phyloP scores from a whole-genome alignment of 257 asterid species.

The Ajuga chamaepitys region DNA sequence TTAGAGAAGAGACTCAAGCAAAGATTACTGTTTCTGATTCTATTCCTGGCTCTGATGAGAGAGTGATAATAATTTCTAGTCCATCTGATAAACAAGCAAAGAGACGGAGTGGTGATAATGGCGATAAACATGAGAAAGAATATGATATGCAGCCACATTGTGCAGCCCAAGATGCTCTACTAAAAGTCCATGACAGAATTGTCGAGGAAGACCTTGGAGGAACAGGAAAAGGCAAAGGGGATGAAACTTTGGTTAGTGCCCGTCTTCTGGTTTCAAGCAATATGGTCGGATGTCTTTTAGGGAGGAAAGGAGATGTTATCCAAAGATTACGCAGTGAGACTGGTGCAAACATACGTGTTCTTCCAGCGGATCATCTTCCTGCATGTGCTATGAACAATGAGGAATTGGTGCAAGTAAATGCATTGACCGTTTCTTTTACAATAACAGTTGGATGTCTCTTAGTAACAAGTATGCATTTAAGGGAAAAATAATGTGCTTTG shows the following conservation, averaged over 20 bases:
- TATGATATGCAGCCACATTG: constrained; percentile 46
- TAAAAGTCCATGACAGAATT: constrained; percentile 72
- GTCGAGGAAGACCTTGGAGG: constrained; percentile 53
- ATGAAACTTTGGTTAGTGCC: constrained; percentile 48
- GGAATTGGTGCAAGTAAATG: constrained; percentile 67
- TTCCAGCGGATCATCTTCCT: constrained; percentile 60
- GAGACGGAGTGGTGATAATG: constrained; percentile 21
- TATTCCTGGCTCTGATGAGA: constrained; percentile 71
- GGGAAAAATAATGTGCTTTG: neutral
- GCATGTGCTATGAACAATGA: constrained; percentile 55
- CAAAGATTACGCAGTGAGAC: constrained; percentile 74
- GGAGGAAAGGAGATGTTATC: constrained; percentile 80
- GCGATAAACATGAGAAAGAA: constrained; percentile 16
- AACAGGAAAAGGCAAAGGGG: constrained; percentile 25
- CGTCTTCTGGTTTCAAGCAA: constrained; percentile 65
- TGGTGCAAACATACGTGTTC: constrained; percentile 77
- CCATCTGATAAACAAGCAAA: constrained; percentile 49
- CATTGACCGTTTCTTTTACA: constrained; percentile 13
- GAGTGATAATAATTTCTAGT: constrained; percentile 56
- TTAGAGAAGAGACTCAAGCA: constrained; percentile 83
- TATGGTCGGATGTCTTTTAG: constrained; percentile 67
- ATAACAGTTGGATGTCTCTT: neutral
- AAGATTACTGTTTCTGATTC: constrained; percentile 66
- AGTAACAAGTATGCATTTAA: neutral
- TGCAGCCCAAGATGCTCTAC: constrained; percentile 83